These are phyloP conservation scores for Sarcocystis neurona DNA, from an alignment of 169 alveolate species.

Conservation along the genomic window DNA sequence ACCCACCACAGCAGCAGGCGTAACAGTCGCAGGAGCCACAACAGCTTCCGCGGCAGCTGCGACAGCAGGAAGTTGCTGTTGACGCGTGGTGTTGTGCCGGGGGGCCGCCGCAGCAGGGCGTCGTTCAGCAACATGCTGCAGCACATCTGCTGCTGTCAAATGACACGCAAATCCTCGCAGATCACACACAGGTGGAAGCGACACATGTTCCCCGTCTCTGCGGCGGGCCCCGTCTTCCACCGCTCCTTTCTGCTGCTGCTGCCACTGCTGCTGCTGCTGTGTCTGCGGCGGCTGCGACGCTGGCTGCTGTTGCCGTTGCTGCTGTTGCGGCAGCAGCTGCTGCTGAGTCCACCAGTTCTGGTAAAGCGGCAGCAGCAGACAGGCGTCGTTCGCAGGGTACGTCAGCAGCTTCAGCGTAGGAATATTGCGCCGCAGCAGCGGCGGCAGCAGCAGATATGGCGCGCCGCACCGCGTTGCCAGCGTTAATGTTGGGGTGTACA, in stretches of 20 bases:
- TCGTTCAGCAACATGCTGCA: no score
- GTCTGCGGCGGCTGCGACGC: neutral
- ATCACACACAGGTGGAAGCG: constrained; percentile 15
- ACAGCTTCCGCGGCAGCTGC: no score
- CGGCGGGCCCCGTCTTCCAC: neutral
- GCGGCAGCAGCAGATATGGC: constrained; percentile 6
- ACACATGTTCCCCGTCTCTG: no score
- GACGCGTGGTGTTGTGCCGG: no score
- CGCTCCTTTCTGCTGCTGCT: neutral
- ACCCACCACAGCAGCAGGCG: no score
- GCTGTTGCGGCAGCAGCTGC: neutral
- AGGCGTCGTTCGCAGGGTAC: neutral
- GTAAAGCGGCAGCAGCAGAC: neutral
- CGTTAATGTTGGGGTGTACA: constrained; percentile 7
- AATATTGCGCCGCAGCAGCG: neutral
- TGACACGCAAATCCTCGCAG: neutral
- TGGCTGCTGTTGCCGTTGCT: neutral
- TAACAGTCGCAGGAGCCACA: no score
- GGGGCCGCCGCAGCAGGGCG: no score
- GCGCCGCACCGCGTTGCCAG: neutral
- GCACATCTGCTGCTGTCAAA: neutral
- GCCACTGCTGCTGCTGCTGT: neutral
- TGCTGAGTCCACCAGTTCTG: neutral
- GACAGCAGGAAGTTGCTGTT: no score
- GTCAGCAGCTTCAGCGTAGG: neutral